These are phyloP conservation scores for Allium cepa DNA, from an alignment of 106 monocot genomes.

Conservation along the genomic window DNA sequence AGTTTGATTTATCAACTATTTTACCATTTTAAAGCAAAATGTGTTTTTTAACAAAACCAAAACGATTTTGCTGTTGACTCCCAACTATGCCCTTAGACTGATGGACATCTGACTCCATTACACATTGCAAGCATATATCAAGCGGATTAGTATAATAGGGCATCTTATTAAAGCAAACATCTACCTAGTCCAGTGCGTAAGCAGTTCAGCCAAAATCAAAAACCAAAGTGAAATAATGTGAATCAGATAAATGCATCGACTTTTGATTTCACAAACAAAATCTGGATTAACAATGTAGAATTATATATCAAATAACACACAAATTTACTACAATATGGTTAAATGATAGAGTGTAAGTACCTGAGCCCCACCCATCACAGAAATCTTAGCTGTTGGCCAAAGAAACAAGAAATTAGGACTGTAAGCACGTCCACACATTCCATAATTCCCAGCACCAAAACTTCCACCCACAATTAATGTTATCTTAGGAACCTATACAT, in stretches of 20 bases:
- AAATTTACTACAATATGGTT: not conserved
- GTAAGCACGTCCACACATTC: slow-evolving; percentile 99
- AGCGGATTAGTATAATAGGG: not conserved
- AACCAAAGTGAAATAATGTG: not conserved
- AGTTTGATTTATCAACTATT: too few species aligned
- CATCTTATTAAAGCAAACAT: not conserved
- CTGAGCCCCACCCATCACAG: slow-evolving; percentile 97
- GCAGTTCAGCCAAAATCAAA: not conserved
- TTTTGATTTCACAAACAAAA: not conserved
- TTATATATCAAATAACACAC: not conserved
- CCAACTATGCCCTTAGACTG: too few species aligned
- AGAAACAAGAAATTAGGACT: slow-evolving; percentile 97
- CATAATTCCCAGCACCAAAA: slow-evolving; percentile 99
- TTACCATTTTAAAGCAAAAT: too few species aligned
- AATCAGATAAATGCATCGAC: not conserved
- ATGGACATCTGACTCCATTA: too few species aligned
- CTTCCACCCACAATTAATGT: slow-evolving; percentile 98
- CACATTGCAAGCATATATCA: not conserved
- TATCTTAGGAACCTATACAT: slow-evolving; percentile 85
- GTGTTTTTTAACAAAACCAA: too few species aligned
- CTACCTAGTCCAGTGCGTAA: not conserved
- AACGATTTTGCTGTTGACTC: too few species aligned
- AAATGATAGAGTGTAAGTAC: slow-evolving; percentile 15
- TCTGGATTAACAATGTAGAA: not conserved
- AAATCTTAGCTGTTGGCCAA: slow-evolving; percentile 98